phyloP scores from a whole-genome alignment of 2,329 filamentous ascomycete genomes.

The Trichoderma koningiopsis region DNA sequence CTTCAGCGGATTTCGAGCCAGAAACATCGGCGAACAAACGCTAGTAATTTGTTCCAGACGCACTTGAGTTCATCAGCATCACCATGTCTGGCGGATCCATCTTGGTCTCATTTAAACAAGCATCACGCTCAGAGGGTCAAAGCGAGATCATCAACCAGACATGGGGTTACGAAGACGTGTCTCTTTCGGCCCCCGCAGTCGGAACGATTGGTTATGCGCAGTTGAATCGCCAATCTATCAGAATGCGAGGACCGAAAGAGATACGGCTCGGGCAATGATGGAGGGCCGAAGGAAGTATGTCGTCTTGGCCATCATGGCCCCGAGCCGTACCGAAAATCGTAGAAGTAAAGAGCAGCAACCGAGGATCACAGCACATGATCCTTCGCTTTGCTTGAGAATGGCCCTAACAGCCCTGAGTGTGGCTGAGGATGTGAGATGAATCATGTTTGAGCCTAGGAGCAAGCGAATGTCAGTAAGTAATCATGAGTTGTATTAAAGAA shows the following conservation, averaged over 20 bases:
- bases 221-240: not conserved
- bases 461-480: not conserved
- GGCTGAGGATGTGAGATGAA: not conserved
- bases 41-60: not conserved
- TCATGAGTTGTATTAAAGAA: not conserved
- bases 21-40: not conserved
- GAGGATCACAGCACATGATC: not conserved
- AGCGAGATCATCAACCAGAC: not conserved
- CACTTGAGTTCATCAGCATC: too few relatives aligned
- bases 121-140: not conserved
- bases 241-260: not conserved
- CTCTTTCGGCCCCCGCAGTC: not conserved
- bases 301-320: not conserved
- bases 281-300: not conserved
- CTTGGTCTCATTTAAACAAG: not conserved
- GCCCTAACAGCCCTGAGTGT: not conserved
- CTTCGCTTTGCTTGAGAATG: not conserved
- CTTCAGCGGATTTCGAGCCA: not conserved
- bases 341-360: not conserved
- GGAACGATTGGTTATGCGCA: not conserved
- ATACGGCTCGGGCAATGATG: too few relatives aligned
- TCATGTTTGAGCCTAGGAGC: not conserved
- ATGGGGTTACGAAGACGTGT: not conserved
- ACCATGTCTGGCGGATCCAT: too few relatives aligned
- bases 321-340: not conserved